Evolutionary conservation across 2,329 filamentous ascomycete genomes (phyloP).

Genomic region (Paecilomyces variotii): DNA sequence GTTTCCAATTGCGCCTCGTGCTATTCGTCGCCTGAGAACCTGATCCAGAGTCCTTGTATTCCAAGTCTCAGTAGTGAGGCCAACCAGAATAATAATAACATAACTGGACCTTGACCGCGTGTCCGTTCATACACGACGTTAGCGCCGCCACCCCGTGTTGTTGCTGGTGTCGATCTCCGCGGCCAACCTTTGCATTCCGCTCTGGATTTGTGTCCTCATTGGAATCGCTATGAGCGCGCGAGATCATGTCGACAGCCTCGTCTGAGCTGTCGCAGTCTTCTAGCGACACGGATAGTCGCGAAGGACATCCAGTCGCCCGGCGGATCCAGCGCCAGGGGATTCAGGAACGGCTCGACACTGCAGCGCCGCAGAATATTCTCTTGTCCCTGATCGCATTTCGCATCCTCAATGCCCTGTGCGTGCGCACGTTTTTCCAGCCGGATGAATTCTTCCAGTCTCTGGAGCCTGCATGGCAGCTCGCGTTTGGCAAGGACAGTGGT

Average conservation of each 20-base stretch:
- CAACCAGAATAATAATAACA: not conserved
- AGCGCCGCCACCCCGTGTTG: not conserved
- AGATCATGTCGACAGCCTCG: constrained; percentile 9
- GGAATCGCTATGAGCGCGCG: constrained; percentile 6
- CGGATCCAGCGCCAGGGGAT: not conserved
- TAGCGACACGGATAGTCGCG: constrained; percentile 1
- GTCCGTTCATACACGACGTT: not conserved
- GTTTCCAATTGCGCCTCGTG: not conserved
- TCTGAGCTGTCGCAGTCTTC: constrained; percentile 9
- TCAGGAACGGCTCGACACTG: not conserved
- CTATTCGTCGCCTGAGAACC: not conserved
- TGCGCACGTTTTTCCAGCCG: constrained; percentile 92
- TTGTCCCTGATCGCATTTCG: constrained; percentile 57
- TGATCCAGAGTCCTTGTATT: not conserved
- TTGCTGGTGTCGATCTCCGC: not conserved
- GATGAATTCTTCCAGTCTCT: constrained; percentile 96
- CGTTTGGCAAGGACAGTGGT: constrained; percentile 67
- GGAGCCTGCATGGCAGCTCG: constrained; percentile 85
- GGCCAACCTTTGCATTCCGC: not conserved
- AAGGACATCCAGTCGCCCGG: not conserved
- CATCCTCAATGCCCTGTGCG: constrained; percentile 66
- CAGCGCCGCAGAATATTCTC: constrained; percentile 20
- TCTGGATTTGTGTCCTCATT: constrained; percentile 1
- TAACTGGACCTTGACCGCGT: not conserved
- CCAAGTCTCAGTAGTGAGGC: not conserved